A percentile compares a stretch with the other conserved stretches of the same genome.
Evolutionary conservation across 345 rosid species (phyloP).

Genomic region (Heritiera littoralis): DNA sequence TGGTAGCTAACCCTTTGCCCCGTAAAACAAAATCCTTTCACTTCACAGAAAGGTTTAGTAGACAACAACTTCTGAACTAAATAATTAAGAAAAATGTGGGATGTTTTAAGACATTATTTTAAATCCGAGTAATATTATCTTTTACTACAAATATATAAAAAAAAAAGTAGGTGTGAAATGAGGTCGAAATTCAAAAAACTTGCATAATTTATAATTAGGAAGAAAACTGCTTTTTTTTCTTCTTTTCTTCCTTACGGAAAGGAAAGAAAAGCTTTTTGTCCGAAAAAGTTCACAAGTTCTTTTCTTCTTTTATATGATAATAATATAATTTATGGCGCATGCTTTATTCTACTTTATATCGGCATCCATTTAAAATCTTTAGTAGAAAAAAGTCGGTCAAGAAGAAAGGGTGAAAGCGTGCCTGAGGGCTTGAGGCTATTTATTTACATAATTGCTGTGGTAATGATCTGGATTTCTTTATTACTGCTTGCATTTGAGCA

Average conservation of each 20-base stretch:
- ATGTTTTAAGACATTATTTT: too few species aligned
- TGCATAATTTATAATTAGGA: not conserved
- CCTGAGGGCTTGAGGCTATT: too few species aligned
- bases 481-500: too few species aligned
- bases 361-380: not conserved
- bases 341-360: not conserved
- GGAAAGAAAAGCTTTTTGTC: not conserved
- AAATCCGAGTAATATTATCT: too few species aligned
- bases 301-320: not conserved
- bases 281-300: not conserved
- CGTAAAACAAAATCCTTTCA: not conserved
- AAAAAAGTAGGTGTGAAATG: not conserved
- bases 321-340: not conserved
- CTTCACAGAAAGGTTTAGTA: not conserved
- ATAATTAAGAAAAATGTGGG: too few species aligned
- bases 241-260: not conserved
- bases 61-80: too few species aligned
- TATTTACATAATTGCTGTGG: not conserved
- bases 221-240: not conserved
- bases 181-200: not conserved
- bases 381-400: not conserved
- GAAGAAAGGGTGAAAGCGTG: not conserved
- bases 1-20: not conserved
- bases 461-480: not conserved
- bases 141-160: too few species aligned